Base-by-base conservation (phyloP, 2,329 filamentous ascomycete genomes). In the Dactylonectria macrodidyma region DNA sequence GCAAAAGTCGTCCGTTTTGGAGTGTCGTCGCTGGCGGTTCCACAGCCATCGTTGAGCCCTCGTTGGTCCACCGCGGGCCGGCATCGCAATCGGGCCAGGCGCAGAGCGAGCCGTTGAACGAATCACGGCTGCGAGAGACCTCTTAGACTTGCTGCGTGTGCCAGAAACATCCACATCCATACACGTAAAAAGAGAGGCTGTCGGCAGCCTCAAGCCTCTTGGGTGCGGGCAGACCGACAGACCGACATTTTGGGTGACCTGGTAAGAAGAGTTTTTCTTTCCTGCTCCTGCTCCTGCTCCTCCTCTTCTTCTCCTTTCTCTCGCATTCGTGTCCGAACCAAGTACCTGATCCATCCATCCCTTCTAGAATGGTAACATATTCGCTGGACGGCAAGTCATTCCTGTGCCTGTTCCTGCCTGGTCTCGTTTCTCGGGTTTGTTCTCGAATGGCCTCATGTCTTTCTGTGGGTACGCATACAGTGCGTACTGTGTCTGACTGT, bases 1-100 rank as follows among this genome's bases (percentile, higher is more conserved):
- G 24, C 22, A 26, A 59, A 59, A 59, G 62, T 65, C 62, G 34
- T 51, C 57, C 58, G 63, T 58, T 30, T 30, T 66, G n/a, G 51
- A 66, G 63, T 66, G 48, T 60, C 57, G 46, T 60, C 50, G 57
- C 48, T 36, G 50, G 41, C 71, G 70, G 71, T 73, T 68, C 71
- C 73, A 68, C 73, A 66, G 55, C 65, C 48, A 74, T 75, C 73
- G 70, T 57, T 68, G 73, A 71, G 65, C 62, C 62, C 67, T 74
- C 70, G 73, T 66, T 74, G 73, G 71, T 75, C 71, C 66, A 64
- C 68, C 59, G 54, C 59, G 59, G 52, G 69, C 59, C 61, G 60
- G 58, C 54, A 65, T 64, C 66, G 70, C 71, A 67, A 71, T 73
- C 72, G 71, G 63, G 66, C 71, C 73, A 75, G 69, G 44, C 24